Base-by-base conservation (phyloP, 1,139 yeast genomes). In the Pichia sp. region DNA sequence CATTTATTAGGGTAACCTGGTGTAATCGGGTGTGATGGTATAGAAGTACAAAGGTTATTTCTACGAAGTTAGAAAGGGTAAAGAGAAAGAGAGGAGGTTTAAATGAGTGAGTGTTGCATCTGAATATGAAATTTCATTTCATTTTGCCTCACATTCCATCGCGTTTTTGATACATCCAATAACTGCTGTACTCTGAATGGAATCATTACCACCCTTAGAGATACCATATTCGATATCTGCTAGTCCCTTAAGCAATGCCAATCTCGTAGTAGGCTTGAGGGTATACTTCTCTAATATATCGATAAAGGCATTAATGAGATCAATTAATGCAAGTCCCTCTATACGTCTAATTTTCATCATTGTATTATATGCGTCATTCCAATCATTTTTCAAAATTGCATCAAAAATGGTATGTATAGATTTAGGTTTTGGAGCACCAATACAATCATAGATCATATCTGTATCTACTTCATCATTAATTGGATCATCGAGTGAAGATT, bases 401-500 rank as follows among this genome's bases (percentile, higher is more conserved):
- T 81, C 80, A 44, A 91, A 64, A 10, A 86, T 78, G 0, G 76
- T 65, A 50, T 82, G 84, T 23, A 91, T 71, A 49, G 88, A 96
- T 32, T 68, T 70, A 1, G 98, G 98, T 47, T 82, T 83, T 3
- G 98, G 97, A 1, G 94, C 88, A 3, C 99, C 99, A 33, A 93
- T 79, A 59, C 97, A 88, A 49, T 88, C 95, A 57, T 85, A 93
- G 25, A 93, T 78, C 77, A 84, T 80, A 39, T 74, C 75, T 30
- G 69, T 72, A 23, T 80, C 73, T 27, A 88, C 79, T 38, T 73
- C 78, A 28, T 58, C 62, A 11, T 40, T 51, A 3, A 14, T 13
- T 11, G 48, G 47, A 15, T 57, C 58, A 23, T 74, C 76, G 20
- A 76, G 59, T 0, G 94, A 84, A 0, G 96, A 87, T 46, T 83